A percentile compares a stretch with the other conserved stretches of the same genome.
Evolutionary conservation across 805 yeast genomes (phyloP).

Genomic region (Aciculoconidium aculeatum): DNA sequence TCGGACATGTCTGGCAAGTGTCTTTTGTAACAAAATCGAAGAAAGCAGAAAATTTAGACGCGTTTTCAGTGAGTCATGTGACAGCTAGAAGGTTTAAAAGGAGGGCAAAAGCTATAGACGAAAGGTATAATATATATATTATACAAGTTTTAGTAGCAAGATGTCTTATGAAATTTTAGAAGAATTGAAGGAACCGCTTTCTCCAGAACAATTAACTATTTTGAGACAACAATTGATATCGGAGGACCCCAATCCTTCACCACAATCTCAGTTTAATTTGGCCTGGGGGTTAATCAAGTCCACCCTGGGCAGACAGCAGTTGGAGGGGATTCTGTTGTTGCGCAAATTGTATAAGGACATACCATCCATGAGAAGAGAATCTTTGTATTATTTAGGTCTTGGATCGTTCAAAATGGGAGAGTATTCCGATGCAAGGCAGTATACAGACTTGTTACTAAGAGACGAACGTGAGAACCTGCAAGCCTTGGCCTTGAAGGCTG

Average conservation of each 20-base stretch:
- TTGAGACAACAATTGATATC: conserved; percentile 70
- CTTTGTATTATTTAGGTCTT: conserved; percentile 78
- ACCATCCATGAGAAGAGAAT: conserved; percentile 81
- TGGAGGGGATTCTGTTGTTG: conserved; percentile 73
- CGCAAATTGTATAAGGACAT: conserved; percentile 67
- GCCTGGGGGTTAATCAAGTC: conserved; percentile 96
- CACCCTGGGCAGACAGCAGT: conserved; percentile 52
- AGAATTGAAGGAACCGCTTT: conserved; percentile 47
- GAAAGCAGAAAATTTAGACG: not conserved
- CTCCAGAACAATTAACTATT: conserved; percentile 69
- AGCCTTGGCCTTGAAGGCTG: conserved; percentile 62
- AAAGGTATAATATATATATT: too few relatives aligned
- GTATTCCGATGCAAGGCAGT: conserved; percentile 76
- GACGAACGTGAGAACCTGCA: conserved; percentile 85
- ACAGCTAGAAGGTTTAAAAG: too few relatives aligned
- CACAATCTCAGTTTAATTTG: conserved; percentile 85
- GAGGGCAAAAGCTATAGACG: not conserved
- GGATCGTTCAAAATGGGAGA: conserved; percentile 90
- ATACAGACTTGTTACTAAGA: conserved; percentile 67
- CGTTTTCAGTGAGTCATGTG: not conserved
- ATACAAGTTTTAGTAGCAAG: too few relatives aligned
- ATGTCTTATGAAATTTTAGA: conserved; percentile 39
- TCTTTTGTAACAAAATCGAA: conserved; percentile 6
- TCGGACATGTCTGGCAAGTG: conserved; percentile 5
- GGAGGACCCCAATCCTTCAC: conserved; percentile 74